Conservation (phyloP, 495 filamentous ascomycete species). For the Penicillium diatomitis region DNA sequence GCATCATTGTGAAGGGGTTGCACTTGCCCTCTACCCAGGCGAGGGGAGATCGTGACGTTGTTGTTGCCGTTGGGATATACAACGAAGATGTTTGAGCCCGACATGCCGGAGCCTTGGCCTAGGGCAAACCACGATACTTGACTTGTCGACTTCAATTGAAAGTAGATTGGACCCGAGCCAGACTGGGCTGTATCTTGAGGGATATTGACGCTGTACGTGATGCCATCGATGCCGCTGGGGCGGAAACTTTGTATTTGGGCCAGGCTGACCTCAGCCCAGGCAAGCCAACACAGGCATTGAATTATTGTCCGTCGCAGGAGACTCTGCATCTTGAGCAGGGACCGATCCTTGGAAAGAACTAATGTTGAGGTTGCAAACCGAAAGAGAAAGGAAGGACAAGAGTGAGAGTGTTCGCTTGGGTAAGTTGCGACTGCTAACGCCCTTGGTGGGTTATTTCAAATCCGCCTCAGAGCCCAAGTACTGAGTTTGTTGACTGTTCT, state of each 20-base stretch:
- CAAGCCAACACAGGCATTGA: background rate
- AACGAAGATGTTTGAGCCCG: slow-evolving; percentile 59
- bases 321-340: no score
- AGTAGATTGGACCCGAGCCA: slow-evolving; percentile 39
- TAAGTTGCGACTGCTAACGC: no score
- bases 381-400: no score
- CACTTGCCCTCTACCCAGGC: slow-evolving; percentile 42
- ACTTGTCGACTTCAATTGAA: slow-evolving; percentile 54
- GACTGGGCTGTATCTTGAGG: slow-evolving; percentile 19
- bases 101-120: slow-evolving; percentile 55
- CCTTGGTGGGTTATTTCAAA: no score
- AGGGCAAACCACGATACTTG: slow-evolving; percentile 54
- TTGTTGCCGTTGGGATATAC: slow-evolving; percentile 52
- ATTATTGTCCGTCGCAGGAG: no score
- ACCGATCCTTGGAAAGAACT: no score
- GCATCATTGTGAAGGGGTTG: slow-evolving; percentile 44
- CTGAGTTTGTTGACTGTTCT: no score
- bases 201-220: slow-evolving; percentile 25
- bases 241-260: slow-evolving; percentile 20
- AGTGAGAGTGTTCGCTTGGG: no score
- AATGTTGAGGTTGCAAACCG: no score
- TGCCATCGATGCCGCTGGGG: slow-evolving; percentile 12
- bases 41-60: slow-evolving; percentile 54
- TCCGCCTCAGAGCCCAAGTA: no score
- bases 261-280: background rate